phyloP scores from a whole-genome alignment of 805 yeast species.

The Saturnispora diversa region DNA sequence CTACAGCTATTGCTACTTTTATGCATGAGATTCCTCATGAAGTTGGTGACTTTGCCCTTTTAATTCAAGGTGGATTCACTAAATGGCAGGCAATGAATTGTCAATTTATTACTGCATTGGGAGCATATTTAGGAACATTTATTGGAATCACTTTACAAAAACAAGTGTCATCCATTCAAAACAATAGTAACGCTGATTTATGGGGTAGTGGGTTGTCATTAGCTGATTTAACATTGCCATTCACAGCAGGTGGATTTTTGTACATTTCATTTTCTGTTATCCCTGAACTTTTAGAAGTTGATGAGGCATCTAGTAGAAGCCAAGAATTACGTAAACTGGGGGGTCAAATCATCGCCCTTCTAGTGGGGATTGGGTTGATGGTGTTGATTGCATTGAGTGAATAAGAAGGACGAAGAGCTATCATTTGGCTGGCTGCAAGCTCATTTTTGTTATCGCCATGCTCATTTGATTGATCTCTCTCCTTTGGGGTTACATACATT shows the following conservation, averaged over 20 bases:
- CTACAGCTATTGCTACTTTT: conserved; percentile 62
- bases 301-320: conserved; percentile 28
- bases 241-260: conserved; percentile 70
- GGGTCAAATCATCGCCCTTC: conserved; percentile 41
- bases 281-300: conserved; percentile 55
- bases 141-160: conserved; percentile 52
- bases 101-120: conserved; percentile 57
- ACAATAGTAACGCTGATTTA: conserved; percentile 9
- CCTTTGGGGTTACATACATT: too few relatives aligned
- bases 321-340: conserved; percentile 35
- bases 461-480: not conserved
- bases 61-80: conserved; percentile 61
- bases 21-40: conserved; percentile 79
- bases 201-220: conserved; percentile 7
- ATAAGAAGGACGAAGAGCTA: conserved; percentile 16
- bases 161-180: conserved; percentile 15
- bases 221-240: conserved; percentile 49
- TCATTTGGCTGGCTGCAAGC: not conserved
- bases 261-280: conserved; percentile 73
- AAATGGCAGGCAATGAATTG: conserved; percentile 59
- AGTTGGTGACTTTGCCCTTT: conserved; percentile 69
- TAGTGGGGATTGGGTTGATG: conserved; percentile 53
- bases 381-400: conserved; percentile 42
- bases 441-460: not conserved
- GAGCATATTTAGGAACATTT: conserved; percentile 58